Evolutionary conservation across 306 rosid species (phyloP), one percentile per base, ranked within the genome.

Genomic region (Acacia crassicarpa): DNA sequence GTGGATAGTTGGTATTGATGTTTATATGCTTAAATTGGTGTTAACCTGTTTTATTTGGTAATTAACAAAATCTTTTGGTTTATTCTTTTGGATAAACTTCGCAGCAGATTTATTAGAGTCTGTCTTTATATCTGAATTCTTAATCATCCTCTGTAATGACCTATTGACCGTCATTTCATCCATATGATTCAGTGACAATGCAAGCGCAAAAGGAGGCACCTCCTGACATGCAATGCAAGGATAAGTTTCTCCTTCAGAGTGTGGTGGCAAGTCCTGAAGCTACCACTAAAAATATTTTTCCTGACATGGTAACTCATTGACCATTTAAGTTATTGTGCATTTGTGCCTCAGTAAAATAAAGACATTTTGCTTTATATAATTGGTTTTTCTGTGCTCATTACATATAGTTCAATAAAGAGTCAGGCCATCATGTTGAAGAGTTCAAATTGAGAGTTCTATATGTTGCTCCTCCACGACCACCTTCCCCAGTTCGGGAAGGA

Each of bases 151-250:
- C 43, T 32, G 77, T 78, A 63, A 32, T 68, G 54, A 78, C 22
- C 25, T 76, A 74, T 58, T 86, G 66, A 67, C 22, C 76, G 19
- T 61, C 33, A 46, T 33, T 54, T 14, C 74, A 33, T 67, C 25
- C 48, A n/a, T 78, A 59, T 51, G 45, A 67, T 71, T 73, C 82
- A 94, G 98, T 94, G 35, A 94, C 97, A 66, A 94, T 94, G 98
- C 98, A 94, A 91, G 97, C 97, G 0, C 98, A 94, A 66, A 94
- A 92, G 90, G 98, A 94, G 72, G 81, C 82, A 69, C 95, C 97
- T 17, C 67, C 81, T 38, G 97, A 94, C 76, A 86, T 92, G 97
- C 97, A 92, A 84, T 94, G 98, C 88, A 94, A 86, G 87, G 98
- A 94, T 87, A 94, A 94, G 90, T 94, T 94, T 88, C 92, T 94